A percentile compares a stretch with the other conserved stretches of the same genome.
These are phyloP conservation scores for Amylocarpus encephaloides DNA, from an alignment of 2,329 filamentous ascomycete species.

Conservation along the genomic window DNA sequence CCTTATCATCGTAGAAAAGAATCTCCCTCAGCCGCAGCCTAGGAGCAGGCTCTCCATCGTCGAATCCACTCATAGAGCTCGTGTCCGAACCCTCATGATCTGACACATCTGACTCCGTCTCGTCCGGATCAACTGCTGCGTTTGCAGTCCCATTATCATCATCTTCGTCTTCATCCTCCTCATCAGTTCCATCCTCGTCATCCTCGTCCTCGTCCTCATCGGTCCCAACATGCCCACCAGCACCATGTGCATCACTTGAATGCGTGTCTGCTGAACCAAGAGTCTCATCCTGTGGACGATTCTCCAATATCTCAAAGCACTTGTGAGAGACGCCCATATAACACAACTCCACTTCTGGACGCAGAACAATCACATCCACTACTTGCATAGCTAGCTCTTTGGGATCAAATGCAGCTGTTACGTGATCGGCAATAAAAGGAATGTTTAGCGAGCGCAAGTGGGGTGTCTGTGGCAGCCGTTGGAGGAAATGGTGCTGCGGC, in stretches of 20 bases:
- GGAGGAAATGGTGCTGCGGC: slow-evolving; percentile 68
- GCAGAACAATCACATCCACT: slow-evolving; percentile 69
- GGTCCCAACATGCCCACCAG: slow-evolving; percentile 31
- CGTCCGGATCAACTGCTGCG: slow-evolving; percentile 31
- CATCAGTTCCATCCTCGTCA: slow-evolving; percentile 41
- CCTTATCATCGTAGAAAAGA: slow-evolving; percentile 77
- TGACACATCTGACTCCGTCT: slow-evolving; percentile 33
- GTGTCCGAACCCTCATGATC: slow-evolving; percentile 42
- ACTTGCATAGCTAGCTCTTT: slow-evolving; percentile 70
- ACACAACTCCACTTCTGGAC: slow-evolving; percentile 69
- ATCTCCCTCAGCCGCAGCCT: slow-evolving; percentile 68
- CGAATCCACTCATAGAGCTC: slow-evolving; percentile 45
- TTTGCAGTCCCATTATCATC: slow-evolving; percentile 32
- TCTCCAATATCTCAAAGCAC: slow-evolving; percentile 77
- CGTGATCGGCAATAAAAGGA: slow-evolving; percentile 58
- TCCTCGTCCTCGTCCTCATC: slow-evolving; percentile 44
- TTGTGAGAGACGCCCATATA: slow-evolving; percentile 72
- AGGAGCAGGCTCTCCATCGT: slow-evolving; percentile 34
- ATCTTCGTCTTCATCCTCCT: slow-evolving; percentile 39
- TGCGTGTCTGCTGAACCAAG: slow-evolving; percentile 22
- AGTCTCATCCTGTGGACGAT: slow-evolving; percentile 40
- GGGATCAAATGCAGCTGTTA: slow-evolving; percentile 49
- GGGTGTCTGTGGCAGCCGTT: slow-evolving; percentile 63
- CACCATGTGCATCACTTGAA: slow-evolving; percentile 31
- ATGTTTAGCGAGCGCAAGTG: slow-evolving; percentile 67